Conservation (phyloP, 1,284 basidiomycete genomes). For the Puccinia triticina region DNA sequence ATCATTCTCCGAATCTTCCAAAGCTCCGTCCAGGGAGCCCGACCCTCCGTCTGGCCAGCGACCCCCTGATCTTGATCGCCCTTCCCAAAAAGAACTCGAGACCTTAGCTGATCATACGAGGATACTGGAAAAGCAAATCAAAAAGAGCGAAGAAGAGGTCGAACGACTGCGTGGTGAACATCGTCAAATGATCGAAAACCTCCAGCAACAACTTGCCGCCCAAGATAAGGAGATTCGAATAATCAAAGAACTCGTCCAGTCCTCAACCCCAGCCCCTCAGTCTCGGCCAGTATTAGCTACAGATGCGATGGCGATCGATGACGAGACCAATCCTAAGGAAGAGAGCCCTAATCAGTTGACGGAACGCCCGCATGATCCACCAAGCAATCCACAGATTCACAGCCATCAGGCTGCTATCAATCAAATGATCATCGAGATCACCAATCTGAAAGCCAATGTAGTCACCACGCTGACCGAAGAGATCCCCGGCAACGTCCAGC, state of each 20-base stretch:
- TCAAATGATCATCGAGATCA: neutral
- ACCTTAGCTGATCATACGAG: neutral
- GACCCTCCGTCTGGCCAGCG: neutral
- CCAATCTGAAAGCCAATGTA: neutral
- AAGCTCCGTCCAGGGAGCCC: neutral
- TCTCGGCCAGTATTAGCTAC: neutral
- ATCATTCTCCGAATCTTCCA: neutral
- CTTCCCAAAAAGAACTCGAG: neutral
- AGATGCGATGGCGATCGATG: neutral
- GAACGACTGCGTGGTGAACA: neutral
- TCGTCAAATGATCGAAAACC: slow-evolving; percentile 6
- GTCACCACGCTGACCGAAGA: neutral
- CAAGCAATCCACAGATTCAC: neutral
- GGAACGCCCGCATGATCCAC: too few species aligned
- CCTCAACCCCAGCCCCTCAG: neutral
- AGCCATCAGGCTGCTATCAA: neutral
- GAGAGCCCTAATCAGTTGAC: neutral
- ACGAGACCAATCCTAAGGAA: neutral
- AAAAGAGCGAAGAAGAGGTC: slow-evolving; percentile 15
- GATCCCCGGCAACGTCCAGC: slow-evolving; percentile 14
- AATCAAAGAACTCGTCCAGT: neutral
- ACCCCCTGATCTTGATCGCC: neutral
- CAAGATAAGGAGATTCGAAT: slow-evolving; percentile 10
- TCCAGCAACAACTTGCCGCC: slow-evolving; percentile 3
- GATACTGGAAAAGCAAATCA: slow-evolving; percentile 29